Base-by-base conservation (phyloP, 2,329 filamentous ascomycete genomes). In the Amauroascus niger region DNA sequence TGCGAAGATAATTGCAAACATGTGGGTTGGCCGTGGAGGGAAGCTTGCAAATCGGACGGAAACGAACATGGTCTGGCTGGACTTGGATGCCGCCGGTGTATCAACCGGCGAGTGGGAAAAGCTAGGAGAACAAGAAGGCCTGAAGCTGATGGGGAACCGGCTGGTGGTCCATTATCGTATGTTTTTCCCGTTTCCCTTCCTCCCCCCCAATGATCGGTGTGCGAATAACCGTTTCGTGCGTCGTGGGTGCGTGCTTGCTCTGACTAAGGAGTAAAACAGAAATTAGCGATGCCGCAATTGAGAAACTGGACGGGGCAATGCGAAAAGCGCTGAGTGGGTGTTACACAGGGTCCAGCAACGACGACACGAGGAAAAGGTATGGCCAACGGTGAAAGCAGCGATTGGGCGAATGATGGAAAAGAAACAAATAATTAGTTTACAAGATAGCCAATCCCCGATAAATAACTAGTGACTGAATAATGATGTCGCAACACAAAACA, bases 41-140 rank as follows among this genome's bases (percentile, higher is more conserved):
- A 80, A 79, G 68, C 69, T 88, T 54, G 69, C 76, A 18, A 76
- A 83, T 55, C 84, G 86, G 0, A 83, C 86, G 1, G 83, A 95
- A 64, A 94, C 88, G n/a, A 95, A 95, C 70, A 94, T 95, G 87
- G 81, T 88, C 32, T 95, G 87, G 88, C 64, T 94, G 55, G 84
- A 94, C 66, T 72, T 93, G 14, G 77, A 81, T 28, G 76, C 77
- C 1, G 78, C 79, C 9, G 79, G 79, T 0, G 66, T 83, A 30
- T 70, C 73, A 2, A 65, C 65, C 3, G 74, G 78, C 49, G 73
- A 77, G 39, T 79, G 83, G 56, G 74, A 78, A 8, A 71, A 74
- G 54, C 67, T 79, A 35, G 81, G 75, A 1, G 69, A 78, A 57
- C 75, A 79, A 61, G 75, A 79, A 52, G 83, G 83, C 0, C 60